Conservation (phyloP, 257 asterid genomes). For the Solanum virginianum region DNA sequence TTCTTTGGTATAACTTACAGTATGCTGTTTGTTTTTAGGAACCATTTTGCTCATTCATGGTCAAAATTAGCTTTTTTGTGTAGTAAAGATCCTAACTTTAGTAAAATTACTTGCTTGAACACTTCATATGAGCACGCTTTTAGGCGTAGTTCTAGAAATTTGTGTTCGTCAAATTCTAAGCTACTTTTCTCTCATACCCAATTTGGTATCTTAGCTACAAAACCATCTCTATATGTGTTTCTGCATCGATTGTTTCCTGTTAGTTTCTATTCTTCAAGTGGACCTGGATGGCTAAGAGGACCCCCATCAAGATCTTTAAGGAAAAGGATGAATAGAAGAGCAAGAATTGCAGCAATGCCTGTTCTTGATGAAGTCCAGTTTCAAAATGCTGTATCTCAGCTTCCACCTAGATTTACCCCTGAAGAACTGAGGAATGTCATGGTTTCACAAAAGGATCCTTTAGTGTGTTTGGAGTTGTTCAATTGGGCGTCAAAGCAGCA, state of each 20-base stretch:
- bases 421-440: slow-evolving; percentile 71
- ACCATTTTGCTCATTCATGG: background rate
- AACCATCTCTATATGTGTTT: background rate
- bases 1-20: background rate
- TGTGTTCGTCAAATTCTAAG: background rate
- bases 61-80: background rate
- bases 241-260: background rate
- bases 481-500: slow-evolving; percentile 91
- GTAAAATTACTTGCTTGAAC: background rate
- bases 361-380: slow-evolving; percentile 45
- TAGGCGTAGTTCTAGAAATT: background rate
- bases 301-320: slow-evolving; percentile 68
- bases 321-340: slow-evolving; percentile 58
- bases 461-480: slow-evolving; percentile 76
- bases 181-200: background rate
- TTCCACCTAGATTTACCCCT: slow-evolving; percentile 66
- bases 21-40: background rate
- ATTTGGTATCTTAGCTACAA: background rate
- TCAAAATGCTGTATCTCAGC: slow-evolving; percentile 32
- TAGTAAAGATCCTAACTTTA: background rate
- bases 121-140: background rate
- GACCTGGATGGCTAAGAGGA: slow-evolving; percentile 30
- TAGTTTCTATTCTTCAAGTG: slow-evolving; percentile 32
- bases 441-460: slow-evolving; percentile 40
- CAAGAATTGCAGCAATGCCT: slow-evolving; percentile 57